Evolutionary conservation across 139 green algal genomes (phyloP).

Genomic region (Chlorella sp.): DNA sequence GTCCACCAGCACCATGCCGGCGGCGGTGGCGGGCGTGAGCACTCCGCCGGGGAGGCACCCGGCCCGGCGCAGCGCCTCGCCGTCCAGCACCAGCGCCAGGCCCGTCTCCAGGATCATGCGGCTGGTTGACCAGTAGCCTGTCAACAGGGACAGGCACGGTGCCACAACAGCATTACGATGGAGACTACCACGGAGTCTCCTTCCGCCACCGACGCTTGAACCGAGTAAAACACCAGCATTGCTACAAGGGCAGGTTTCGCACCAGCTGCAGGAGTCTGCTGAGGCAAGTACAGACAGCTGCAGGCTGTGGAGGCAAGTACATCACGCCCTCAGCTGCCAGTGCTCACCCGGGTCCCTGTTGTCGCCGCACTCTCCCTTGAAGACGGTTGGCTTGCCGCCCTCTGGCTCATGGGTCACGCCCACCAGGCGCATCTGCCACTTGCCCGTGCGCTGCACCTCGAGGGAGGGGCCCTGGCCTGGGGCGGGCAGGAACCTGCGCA

Average conservation of each 20-base stretch:
- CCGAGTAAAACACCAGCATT: no score
- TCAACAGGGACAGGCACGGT: not conserved
- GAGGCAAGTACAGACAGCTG: no score
- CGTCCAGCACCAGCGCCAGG: not conserved
- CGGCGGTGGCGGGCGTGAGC: not conserved
- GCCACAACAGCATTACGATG: no score
- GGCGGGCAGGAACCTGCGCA: not conserved
- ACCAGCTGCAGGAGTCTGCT: no score
- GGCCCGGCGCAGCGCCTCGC: not conserved
- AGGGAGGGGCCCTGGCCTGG: no score
- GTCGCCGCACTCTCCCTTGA: not conserved
- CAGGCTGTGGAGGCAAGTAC: no score
- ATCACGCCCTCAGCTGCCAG: not conserved
- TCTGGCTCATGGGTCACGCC: not conserved
- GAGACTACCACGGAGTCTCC: no score
- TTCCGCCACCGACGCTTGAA: no score
- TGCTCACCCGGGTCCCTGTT: not conserved
- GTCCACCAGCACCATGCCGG: not conserved
- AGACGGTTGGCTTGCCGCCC: not conserved
- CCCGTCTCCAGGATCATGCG: not conserved
- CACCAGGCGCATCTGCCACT: not conserved
- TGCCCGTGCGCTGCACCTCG: not conserved
- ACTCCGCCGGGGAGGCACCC: not conserved
- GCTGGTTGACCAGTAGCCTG: not conserved
- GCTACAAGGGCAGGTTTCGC: no score